Evolutionary conservation across 176 grass and related monocot genomes (phyloP).

Genomic region (Oryza coarctata): DNA sequence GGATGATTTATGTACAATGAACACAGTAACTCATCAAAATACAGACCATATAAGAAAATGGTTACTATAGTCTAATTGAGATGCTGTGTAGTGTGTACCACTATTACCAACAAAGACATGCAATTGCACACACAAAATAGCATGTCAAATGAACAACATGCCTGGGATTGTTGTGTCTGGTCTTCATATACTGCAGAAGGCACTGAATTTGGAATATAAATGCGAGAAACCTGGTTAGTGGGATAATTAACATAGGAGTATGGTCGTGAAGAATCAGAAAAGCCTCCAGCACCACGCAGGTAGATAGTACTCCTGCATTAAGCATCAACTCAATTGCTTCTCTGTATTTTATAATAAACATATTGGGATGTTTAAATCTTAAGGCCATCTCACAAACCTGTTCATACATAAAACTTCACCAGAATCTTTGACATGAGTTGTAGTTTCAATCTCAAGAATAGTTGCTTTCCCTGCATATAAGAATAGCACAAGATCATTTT

Average conservation of each 20-base stretch:
- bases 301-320: conserved; percentile 73
- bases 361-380: background rate
- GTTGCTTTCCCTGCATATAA: conserved; percentile 84
- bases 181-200: conserved; percentile 71
- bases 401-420: conserved; percentile 90
- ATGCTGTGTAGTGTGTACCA: background rate
- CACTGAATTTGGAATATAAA: conserved; percentile 66
- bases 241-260: conserved; percentile 74
- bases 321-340: conserved; percentile 7
- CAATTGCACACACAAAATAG: conserved; percentile 3
- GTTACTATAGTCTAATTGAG: background rate
- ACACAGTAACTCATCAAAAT: conserved; percentile 2
- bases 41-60: background rate
- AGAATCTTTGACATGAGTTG: conserved; percentile 62
- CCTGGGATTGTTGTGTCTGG: conserved; percentile 74
- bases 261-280: conserved; percentile 68
- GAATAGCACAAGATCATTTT: conserved; percentile 8
- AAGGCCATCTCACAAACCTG: conserved; percentile 48
- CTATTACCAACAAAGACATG: background rate
- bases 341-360: background rate
- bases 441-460: conserved; percentile 81
- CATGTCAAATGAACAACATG: conserved; percentile 17
- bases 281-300: conserved; percentile 88
- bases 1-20: background rate
- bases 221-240: conserved; percentile 61